Evolutionary conservation across 169 alveolate genomes (phyloP).

Genomic region (Babesia caballi): DNA sequence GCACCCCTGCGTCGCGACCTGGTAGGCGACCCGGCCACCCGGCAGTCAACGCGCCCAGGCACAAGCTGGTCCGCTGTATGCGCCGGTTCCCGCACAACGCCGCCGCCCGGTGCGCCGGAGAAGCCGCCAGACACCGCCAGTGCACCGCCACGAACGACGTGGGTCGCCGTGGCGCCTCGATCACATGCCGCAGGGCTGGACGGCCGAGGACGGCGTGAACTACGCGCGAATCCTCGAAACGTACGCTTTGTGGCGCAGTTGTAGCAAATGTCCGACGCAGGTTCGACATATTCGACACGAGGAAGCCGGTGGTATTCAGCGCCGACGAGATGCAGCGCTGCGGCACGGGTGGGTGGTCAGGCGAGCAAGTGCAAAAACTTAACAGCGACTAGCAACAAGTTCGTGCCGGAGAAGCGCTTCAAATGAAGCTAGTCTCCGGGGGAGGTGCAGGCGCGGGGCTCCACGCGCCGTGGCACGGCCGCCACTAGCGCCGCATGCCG

Average conservation of each 20-base stretch:
- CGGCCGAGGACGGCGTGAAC: conserved; percentile 40
- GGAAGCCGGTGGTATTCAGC: conserved; percentile 17
- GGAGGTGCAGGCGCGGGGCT: no score
- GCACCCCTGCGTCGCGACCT: conserved; percentile 63
- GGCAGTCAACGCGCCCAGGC: conserved; percentile 16
- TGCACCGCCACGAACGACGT: conserved; percentile 51
- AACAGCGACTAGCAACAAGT: conserved; percentile 14
- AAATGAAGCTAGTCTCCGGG: background rate
- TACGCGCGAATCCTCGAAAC: conserved; percentile 45
- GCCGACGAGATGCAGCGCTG: conserved; percentile 16
- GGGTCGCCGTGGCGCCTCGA: background rate
- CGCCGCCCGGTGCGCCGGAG: conserved; percentile 46
- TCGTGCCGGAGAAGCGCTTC: conserved; percentile 7
- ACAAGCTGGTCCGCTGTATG: conserved; percentile 67
- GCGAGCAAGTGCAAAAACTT: background rate
- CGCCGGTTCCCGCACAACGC: conserved; percentile 58
- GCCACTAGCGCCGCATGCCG: no score
- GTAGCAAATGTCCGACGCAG: background rate
- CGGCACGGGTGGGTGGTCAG: conserved; percentile 12
- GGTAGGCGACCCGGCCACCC: conserved; percentile 14
- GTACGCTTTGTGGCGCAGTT: background rate
- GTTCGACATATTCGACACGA: conserved; percentile 36
- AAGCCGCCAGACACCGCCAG: conserved; percentile 65
- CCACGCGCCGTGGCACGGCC: no score
- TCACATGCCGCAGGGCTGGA: conserved; percentile 35